Conservation (phyloP, 2,329 filamentous ascomycete species). For the Trichoderma cornu-damae region DNA sequence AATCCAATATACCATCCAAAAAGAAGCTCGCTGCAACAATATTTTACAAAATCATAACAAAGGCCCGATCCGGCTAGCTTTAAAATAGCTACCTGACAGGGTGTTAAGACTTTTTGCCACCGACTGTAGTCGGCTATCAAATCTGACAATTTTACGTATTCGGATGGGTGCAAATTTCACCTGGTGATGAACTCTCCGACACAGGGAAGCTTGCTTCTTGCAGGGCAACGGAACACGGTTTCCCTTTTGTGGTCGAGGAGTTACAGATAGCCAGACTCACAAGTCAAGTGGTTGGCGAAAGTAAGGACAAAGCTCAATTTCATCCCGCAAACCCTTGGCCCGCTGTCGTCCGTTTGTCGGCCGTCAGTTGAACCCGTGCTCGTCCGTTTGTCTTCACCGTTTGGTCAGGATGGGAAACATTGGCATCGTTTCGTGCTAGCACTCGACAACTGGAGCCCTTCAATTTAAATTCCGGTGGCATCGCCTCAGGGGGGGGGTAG, state of each 20-base stretch:
- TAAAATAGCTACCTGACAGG: too few species aligned
- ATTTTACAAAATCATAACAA: background rate
- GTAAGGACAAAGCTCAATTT: background rate
- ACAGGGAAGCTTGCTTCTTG: background rate
- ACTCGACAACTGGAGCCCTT: background rate
- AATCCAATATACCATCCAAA: background rate
- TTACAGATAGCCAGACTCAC: background rate
- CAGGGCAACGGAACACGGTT: background rate
- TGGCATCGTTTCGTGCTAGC: background rate
- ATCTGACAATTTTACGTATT: background rate
- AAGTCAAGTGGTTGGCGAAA: too few species aligned
- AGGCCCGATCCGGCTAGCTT: too few species aligned
- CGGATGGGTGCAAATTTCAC: background rate
- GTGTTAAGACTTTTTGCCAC: too few species aligned
- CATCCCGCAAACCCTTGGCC: background rate
- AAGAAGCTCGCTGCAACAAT: background rate
- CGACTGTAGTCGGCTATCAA: background rate
- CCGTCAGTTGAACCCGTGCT: background rate
- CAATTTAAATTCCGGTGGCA: conserved; percentile 1
- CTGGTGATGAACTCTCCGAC: background rate
- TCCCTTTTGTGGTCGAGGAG: background rate
- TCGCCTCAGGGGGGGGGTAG: background rate
- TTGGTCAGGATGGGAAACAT: background rate
- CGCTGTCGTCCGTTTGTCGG: background rate
- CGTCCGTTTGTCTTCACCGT: background rate